Base-by-base conservation (phyloP, 1,139 yeast species). In the Candida sojae region DNA sequence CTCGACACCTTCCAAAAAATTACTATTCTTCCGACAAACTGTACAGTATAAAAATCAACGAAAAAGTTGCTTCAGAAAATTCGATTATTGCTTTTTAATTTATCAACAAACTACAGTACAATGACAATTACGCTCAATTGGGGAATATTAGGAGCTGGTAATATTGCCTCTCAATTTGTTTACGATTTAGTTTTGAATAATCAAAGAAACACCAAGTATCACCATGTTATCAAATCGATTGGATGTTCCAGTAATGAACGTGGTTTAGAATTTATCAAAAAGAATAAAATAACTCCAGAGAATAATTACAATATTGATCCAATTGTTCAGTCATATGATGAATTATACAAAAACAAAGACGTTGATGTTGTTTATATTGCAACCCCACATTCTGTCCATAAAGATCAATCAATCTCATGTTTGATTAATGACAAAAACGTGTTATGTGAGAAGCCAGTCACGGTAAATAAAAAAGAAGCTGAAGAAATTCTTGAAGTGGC, bases 361-460 rank as follows among this genome's bases (percentile, higher is more conserved):
- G 73, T 82, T 38, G 80, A 82, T 49, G 69, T 79, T 26, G 75
- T 83, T 34, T 83, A 83, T 59, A 67, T 83, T 42, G 87, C 84
- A 4, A 75, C 84, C 6, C 87, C 87, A 4, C 86, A 83, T 63
- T 66, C 73, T 8, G 68, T 70, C 54, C 88, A 83, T 61, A 77
- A 78, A 52, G 74, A 73, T 35, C 77, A 75, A 53, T 77, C 78
- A 17, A 64, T 73, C 45, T 59, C 66, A 39, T 83, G 84, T n/a
- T 67, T 83, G 53, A 64, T 69, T 17, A 71, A 78, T 38, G 82
- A 78, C n/a, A 63, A 65, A 45, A 81, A 82, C 59, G 84, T 82
- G 29, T 67, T 83, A 46, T 78, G 84, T 57, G 88, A 83, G 58
- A 83, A 83, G 62, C 85, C 88, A 2, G 70, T 82, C 54, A 77